Base-by-base conservation (phyloP, 441 rosid genomes). In the Bruguiera hainesii region DNA sequence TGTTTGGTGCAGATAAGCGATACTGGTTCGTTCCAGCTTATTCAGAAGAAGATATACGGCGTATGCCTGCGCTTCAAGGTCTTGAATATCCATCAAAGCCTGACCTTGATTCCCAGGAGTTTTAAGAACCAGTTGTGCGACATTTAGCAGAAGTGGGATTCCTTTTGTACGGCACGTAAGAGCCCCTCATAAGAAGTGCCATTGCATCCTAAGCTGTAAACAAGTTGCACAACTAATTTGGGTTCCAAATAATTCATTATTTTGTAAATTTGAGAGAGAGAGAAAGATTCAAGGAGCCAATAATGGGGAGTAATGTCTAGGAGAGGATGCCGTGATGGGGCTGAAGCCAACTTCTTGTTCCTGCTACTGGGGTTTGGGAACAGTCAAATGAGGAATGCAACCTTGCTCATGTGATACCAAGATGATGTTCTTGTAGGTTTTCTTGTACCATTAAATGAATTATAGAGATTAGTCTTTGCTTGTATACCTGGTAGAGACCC, bases 81-180 rank as follows among this genome's bases (percentile, higher is more conserved):
- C 86, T 91, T 25, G 91, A 89, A 64, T 91, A 85, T 71, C 97
- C 95, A 39, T 87, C 90, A 5, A 88, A 83, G 69, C 93, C 93
- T 0, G 93, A 89, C 42, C 82, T 78, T 42, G 95, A 81, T 78
- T 83, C 89, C 3, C 87, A 88, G 66, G 87, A 84, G 56, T 85
- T 87, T 69, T 85, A 73, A 77, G 67, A 65, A 49, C 69, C 70
- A 56, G n/a, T 16, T 10, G 61, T 64, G 57, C 50, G 35, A 16
- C 13, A 18, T 13, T 57, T 11, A 0, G 53, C 53, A 51, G 33
- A 64, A 65, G 29, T 57, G 21, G 55, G 59, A 50, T 74, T 74
- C 71, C 28, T 10, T 35, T 61, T 26, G 18, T 71, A 77, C 77
- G 71, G 78, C 79, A 39, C 77, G 61, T 67, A 60, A 60, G 72